Base-by-base conservation (phyloP, 2,329 filamentous ascomycete species). In the Pezicula carpinea region DNA sequence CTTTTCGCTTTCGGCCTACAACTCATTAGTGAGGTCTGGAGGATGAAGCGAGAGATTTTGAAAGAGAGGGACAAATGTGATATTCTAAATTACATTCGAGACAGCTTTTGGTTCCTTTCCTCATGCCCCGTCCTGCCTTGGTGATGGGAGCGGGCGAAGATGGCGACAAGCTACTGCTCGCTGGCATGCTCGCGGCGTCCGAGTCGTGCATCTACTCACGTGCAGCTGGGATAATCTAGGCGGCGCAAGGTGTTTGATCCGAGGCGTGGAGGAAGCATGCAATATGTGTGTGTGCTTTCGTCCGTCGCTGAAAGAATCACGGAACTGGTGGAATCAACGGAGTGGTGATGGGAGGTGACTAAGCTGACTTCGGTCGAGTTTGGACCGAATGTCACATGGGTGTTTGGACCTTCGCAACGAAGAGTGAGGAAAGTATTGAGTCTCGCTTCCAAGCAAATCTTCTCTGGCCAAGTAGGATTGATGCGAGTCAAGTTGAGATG, bases 101-200 rank as follows among this genome's bases (percentile, higher is more conserved):
- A 18, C 50, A 52, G 36, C 50, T 52, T 13, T 39, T 35, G 15
- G 50, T 52, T 19, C 47, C 47, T 22, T 49, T 52, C 17, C 50
- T 43, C 50, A 52, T 49, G 11, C 42, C 39, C 29, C 41, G 18
- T 5, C 38, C 38, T 13, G 38, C 38, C 15, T 40, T 40, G 17
- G 38, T n/a, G 38, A 13, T 23, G 5, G 18, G 38, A 11, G 19
- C 21, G 2, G 38, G 26, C 17, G 36, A 39, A n/a, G 38, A 22
- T 38, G 17, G n/a, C 13, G 35, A 21, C 4, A 17, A 38, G 15
- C 17, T 38, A 10, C 3, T 17, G 21, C 21, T 15, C 5, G 35
- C 14, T 11, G 21, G 15, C 34, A 21, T 21, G 10, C 26, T 13
- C 35, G 34, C 34, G 35, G 35, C 15, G 6, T 21, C 15, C 15